A percentile compares a stretch with the other conserved stretches of the same genome.
phyloP scores from a whole-genome alignment of 2,329 filamentous ascomycete genomes.

The Phyllosticta ampelicida region DNA sequence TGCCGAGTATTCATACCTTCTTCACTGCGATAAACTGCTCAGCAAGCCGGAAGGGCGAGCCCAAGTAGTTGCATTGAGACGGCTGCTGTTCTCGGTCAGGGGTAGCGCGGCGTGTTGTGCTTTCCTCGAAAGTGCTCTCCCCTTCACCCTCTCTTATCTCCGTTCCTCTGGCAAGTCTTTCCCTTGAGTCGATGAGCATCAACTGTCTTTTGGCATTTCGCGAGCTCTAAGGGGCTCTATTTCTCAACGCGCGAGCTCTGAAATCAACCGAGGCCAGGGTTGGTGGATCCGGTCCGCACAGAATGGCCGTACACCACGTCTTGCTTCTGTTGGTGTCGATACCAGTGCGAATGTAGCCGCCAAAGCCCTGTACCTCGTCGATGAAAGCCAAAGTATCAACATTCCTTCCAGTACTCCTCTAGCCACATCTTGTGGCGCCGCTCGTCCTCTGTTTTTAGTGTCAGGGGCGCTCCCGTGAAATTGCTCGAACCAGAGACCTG shows the following conservation, averaged over 20 bases:
- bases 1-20: too few relatives aligned
- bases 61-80: too few relatives aligned
- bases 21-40: too few relatives aligned
- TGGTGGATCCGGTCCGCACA: neutral
- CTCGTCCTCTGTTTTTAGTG: neutral
- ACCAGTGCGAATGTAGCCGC: neutral
- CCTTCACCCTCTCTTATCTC: too few relatives aligned
- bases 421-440: neutral
- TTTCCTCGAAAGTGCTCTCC: too few relatives aligned
- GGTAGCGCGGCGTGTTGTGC: too few relatives aligned
- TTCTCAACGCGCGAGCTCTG: neutral
- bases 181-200: too few relatives aligned
- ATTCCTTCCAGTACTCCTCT: slow-evolving; percentile 1
- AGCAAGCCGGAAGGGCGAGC: too few relatives aligned
- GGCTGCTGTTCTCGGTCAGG: too few relatives aligned
- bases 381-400: slow-evolving; percentile 4
- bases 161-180: too few relatives aligned
- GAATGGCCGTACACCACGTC: neutral
- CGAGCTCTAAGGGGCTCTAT: too few relatives aligned
- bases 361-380: neutral
- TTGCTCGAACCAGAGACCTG: neutral
- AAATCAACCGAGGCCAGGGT: neutral
- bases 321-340: neutral
- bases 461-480: neutral
- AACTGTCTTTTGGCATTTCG: too few relatives aligned